Evolutionary conservation across 1,284 basidiomycete genomes (phyloP).

Genomic region (Coniferiporia sulphurascens): DNA sequence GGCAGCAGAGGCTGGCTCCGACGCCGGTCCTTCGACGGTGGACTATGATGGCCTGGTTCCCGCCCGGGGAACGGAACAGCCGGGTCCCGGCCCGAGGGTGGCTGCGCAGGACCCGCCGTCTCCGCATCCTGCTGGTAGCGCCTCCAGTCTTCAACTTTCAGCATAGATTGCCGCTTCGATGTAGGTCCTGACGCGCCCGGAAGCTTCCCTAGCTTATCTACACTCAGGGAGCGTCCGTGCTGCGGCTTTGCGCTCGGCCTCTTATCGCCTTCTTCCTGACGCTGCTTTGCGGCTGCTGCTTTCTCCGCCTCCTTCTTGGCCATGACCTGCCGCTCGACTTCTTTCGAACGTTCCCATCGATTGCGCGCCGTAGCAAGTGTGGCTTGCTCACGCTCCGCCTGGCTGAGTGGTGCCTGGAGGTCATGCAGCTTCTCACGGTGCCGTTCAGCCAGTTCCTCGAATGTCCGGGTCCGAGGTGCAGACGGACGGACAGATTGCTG

Average conservation of each 20-base stretch:
- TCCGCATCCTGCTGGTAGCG: constrained; percentile 52
- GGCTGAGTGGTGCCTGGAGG: constrained; percentile 69
- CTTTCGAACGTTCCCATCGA: constrained; percentile 72
- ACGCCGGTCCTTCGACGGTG: constrained; percentile 23
- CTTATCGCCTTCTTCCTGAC: constrained; percentile 39
- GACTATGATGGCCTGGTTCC: constrained; percentile 18
- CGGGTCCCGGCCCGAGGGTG: constrained; percentile 20
- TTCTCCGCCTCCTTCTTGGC: constrained; percentile 65
- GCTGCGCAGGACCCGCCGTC: not conserved
- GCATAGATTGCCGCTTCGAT: constrained; percentile 59
- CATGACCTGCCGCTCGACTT: constrained; percentile 64
- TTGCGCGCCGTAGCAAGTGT: constrained; percentile 61
- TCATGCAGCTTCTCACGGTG: constrained; percentile 74
- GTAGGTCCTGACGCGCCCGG: constrained; percentile 26
- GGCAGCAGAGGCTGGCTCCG: constrained; percentile 15
- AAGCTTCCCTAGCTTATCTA: constrained; percentile 48
- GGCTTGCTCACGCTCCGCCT: constrained; percentile 65
- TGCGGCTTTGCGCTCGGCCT: constrained; percentile 25
- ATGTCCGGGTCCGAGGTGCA: constrained; percentile 55
- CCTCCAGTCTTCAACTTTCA: constrained; percentile 83
- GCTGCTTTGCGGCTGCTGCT: constrained; percentile 42
- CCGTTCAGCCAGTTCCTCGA: constrained; percentile 76
- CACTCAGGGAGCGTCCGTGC: constrained; percentile 52
- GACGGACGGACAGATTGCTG: constrained; percentile 34
- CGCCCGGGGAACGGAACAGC: constrained; percentile 34